Evolutionary conservation across 2,329 filamentous ascomycete species (phyloP).

Genomic region (Xylariaceae sp.): DNA sequence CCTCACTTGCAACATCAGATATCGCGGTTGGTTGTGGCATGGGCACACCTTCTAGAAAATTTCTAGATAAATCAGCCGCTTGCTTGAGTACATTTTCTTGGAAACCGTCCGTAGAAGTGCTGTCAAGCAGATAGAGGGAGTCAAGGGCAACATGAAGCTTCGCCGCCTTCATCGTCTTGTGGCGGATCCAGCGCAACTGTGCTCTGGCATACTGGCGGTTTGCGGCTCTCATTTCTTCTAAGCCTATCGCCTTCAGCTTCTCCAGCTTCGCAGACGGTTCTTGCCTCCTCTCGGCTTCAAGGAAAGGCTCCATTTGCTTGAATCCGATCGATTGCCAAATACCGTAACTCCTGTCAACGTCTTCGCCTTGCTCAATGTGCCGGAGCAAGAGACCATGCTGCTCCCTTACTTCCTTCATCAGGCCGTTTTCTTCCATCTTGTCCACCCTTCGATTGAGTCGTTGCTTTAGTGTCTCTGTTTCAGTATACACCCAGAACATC

Average conservation of each 20-base stretch:
- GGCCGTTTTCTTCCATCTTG: conserved; percentile 66
- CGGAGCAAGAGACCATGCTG: conserved; percentile 38
- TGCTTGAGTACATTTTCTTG: conserved; percentile 58
- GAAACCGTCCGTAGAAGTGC: conserved; percentile 64
- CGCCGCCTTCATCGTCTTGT: conserved; percentile 71
- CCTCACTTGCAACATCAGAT: conserved; percentile 44
- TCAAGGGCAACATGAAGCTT: conserved; percentile 48
- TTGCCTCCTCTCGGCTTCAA: conserved; percentile 41
- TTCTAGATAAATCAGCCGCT: conserved; percentile 56
- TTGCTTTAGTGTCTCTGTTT: conserved; percentile 60
- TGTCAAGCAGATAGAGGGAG: conserved; percentile 75
- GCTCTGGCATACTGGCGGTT: conserved; percentile 85
- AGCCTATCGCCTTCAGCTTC: conserved; percentile 24
- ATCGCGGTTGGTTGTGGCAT: conserved; percentile 49
- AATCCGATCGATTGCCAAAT: conserved; percentile 98
- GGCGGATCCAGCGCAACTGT: conserved; percentile 81
- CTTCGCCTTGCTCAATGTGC: conserved; percentile 38
- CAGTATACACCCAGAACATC: conserved; percentile 83
- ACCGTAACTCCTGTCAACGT: conserved; percentile 70
- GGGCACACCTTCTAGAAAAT: conserved; percentile 56
- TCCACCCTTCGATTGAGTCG: conserved; percentile 76
- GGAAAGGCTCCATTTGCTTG: conserved; percentile 79
- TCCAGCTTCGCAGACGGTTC: conserved; percentile 9
- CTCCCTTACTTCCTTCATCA: conserved; percentile 45
- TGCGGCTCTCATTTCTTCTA: conserved; percentile 58